Percentiles rank a stretch among this genome's conserved stretches.
Conservation (phyloP, 202 grass and related monocot genomes). For the Hordeum pubiflorum region DNA sequence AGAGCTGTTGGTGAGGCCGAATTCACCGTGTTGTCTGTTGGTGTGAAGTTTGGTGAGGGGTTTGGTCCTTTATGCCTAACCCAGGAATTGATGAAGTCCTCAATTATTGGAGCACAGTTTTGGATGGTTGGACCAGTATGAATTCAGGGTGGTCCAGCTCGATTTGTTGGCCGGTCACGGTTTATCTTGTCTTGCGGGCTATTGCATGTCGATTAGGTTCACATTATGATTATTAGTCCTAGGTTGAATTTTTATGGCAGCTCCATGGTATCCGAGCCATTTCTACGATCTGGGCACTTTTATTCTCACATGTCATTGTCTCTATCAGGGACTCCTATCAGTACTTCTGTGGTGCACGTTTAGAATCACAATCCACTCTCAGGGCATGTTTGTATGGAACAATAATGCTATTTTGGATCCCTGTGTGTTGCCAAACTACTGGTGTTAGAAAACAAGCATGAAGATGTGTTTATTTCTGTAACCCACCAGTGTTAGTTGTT, state of each 20-base stretch:
- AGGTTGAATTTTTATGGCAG: background rate
- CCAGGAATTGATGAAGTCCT: background rate
- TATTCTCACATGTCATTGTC: background rate
- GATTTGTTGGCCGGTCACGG: constrained; percentile 14
- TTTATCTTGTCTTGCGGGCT: background rate
- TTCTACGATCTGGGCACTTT: background rate
- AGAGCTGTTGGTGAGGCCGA: background rate
- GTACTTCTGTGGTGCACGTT: background rate
- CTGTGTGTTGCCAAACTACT: background rate
- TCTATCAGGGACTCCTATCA: background rate
- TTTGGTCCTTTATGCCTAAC: constrained; percentile 14
- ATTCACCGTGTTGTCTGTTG: background rate
- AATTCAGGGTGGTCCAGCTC: constrained; percentile 8
- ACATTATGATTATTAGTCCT: background rate
- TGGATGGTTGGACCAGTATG: constrained; percentile 11
- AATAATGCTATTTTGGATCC: background rate
- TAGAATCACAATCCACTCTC: background rate
- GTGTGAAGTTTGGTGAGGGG: background rate
- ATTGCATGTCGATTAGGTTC: constrained; percentile 6
- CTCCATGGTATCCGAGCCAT: background rate
- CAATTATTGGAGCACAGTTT: background rate
- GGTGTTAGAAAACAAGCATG: background rate
- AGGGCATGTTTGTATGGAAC: background rate
- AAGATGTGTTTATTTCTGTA: background rate
- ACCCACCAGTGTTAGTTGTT: background rate